Base-by-base conservation (phyloP, 2,329 filamentous ascomycete species). In the Ascochyta clinopodiicola region DNA sequence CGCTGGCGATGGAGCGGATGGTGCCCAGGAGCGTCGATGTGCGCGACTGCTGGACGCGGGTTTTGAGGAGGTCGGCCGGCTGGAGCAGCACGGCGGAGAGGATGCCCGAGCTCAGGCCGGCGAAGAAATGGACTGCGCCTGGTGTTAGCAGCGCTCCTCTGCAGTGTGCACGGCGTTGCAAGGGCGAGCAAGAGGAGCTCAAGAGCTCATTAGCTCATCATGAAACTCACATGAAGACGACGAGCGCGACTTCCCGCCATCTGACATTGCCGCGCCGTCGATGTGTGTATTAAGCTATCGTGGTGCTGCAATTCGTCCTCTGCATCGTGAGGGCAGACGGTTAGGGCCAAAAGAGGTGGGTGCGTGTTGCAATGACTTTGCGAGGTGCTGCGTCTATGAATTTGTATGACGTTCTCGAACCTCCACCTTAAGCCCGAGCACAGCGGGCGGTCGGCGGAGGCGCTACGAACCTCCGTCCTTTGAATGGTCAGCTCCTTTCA, bases 61-160 rank as follows among this genome's bases (percentile, higher is more conserved):
- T 99, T 78, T 99, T 99, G 73, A 99, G 87, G 4, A 99, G 88
- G 78, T 99, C 95, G 69, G 95, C 90, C 24, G 95, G 95, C 77
- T 99, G 95, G 15, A 99, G 85, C 51, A 98, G 87, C 56, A 96
- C 87, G 51, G 95, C 93, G 47, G 92, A 95, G 62, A 91, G 85
- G 45, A 96, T 84, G 68, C 95, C 95, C 7, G 93, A 97, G 69
- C 86, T 86, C 51, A 98, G 85, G 60, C 95, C 95, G 61, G 93
- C 94, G 64, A 88, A 78, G 76, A 98, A 96, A 79, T 98, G 95
- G 75, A 91, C 74, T 75, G 51, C 25, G 29, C 21, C 10, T 5
- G 13, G 5, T 31, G 38, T 62, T 42, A 61, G 56, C 12, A 45
- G 21, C 27, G 34, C 36, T 43, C 36, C 38, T 4, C 17, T 31